Base-by-base conservation (phyloP, 2,329 filamentous ascomycete species). In the Colletotrichum acutatum region DNA sequence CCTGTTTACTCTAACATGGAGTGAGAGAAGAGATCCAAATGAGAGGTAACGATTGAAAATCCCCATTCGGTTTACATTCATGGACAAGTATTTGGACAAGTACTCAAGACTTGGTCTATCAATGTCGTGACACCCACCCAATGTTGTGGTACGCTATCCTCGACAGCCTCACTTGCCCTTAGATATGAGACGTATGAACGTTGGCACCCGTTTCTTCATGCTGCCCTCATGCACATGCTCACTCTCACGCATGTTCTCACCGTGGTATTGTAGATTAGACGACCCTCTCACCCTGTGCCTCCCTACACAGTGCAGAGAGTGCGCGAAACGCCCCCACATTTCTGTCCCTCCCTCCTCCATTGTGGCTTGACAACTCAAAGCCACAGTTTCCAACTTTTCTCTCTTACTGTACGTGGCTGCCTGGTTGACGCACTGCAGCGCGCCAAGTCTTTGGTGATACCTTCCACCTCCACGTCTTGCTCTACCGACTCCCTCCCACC, bases 381-480 rank as follows among this genome's bases (percentile, higher is more conserved):
- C 42, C 64, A 58, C 57, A 57, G 64, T 62, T 4, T 16, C 5
- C 12, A 2, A 22, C 6, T 4, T 0, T 8, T 49, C 4, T 6
- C 22, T 12, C 24, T n/a, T n/a, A 74, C 72, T 68, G 72, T 65
- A 65, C 72, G 22, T 37, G 46, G 72, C 68, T 72, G 72, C 72
- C 72, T 74, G 69, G 59, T 59, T 42, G 56, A 58, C 22, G 24
- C 59, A 72, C 66, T 37, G 58, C 66, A 58, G 46, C n/a, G 24
- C 66, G 54, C 70, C 59, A 64, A 72, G 57, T 8, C 49, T 24
- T 32, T 59, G 26, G 70, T 72, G 46, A 72, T 69, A 69, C 70
- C 32, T 60, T 37, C 46, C 34, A 56, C 34, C 57, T 28, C 46
- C 56, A 22, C 42, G 42, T 49, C 42, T 49, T n/a, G 42, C 42